Base-by-base conservation (phyloP, 306 rosid genomes). In the Vigna radiata region DNA sequence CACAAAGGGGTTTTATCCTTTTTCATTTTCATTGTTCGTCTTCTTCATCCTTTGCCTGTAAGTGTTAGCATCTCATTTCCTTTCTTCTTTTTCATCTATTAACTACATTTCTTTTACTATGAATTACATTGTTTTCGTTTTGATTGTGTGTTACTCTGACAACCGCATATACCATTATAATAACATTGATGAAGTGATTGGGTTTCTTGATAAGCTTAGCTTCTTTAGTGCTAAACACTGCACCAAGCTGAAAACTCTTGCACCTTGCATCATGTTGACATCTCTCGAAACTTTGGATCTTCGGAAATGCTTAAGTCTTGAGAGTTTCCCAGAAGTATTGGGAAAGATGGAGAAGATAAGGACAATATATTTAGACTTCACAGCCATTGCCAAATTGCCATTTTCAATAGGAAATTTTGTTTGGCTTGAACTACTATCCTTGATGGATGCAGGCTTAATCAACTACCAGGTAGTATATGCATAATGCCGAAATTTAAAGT, bases 241-340 rank as follows among this genome's bases (percentile, higher is more conserved):
- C 70, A 58, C 6, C 63, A 41, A 69, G 4, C 62, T 78, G 17
- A 23, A 5, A 18, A 9, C 11, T 58, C 50, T 68, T 12, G 63
- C 63, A n/a, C 53, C 17, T 10, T 13, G 6, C 50, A 59, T 78
- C 76, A 58, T n/a, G 27, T 12, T 78, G 70, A 33, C 70, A 44
- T 78, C 82, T 58, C 62, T 78, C 3, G 77, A 78, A 68, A 78
- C 60, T 19, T 19, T 78, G 14, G 63, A 78, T 17, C 73, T 77
- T 17, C 3, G 55, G 31, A 2, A 49, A 9, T 67, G 81, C n/a
- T 1, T n/a, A 9, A 2, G 23, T 65, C 81, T 77, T 14, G 3
- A 39, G 74, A 41, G 75, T 3, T 66, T 77, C 33, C 36, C 62
- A 21, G 36, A 58, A 58, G 63, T 23, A 21, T 1, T 21, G 16